These are phyloP conservation scores for Juncus inflexus DNA, from an alignment of 176 grass and related monocot genomes.

Conservation along the genomic window DNA sequence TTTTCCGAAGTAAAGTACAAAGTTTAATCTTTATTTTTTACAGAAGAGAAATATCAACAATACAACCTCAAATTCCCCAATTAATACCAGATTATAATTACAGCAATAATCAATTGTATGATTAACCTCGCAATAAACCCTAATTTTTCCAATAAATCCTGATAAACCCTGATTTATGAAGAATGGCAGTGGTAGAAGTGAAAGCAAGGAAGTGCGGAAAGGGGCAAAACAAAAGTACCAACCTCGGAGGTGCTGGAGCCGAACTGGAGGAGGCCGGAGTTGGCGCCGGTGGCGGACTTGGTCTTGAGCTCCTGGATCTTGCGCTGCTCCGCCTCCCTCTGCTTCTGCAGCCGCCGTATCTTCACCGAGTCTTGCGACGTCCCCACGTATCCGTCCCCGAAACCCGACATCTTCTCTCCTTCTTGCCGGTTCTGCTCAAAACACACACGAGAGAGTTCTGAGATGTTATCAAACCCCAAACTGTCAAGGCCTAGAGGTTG, in stretches of 20 bases:
- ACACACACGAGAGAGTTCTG: no score
- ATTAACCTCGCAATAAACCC: no score
- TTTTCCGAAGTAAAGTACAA: no score
- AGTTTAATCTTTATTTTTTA: no score
- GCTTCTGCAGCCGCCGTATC: slow-evolving; percentile 98
- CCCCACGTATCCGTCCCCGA: slow-evolving; percentile 93
- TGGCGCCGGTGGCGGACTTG: slow-evolving; percentile 59
- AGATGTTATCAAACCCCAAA: no score
- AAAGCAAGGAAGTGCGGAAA: background rate
- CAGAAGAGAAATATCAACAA: no score
- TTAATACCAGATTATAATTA: no score
- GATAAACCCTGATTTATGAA: background rate
- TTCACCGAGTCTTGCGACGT: slow-evolving; percentile 86
- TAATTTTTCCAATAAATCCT: no score
- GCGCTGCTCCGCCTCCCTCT: slow-evolving; percentile 87
- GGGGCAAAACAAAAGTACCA: background rate
- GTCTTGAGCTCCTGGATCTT: slow-evolving; percentile 93
- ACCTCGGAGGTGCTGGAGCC: slow-evolving; percentile 98
- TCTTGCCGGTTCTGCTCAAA: background rate
- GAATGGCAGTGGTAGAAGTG: background rate
- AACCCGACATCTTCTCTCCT: slow-evolving; percentile 55
- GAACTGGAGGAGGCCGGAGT: slow-evolving; percentile 96
- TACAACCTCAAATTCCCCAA: no score
- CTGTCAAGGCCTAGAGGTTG: no score
- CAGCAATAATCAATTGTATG: no score